phyloP scores from a whole-genome alignment of 805 yeast genomes.

The Yarrowia sp. region DNA sequence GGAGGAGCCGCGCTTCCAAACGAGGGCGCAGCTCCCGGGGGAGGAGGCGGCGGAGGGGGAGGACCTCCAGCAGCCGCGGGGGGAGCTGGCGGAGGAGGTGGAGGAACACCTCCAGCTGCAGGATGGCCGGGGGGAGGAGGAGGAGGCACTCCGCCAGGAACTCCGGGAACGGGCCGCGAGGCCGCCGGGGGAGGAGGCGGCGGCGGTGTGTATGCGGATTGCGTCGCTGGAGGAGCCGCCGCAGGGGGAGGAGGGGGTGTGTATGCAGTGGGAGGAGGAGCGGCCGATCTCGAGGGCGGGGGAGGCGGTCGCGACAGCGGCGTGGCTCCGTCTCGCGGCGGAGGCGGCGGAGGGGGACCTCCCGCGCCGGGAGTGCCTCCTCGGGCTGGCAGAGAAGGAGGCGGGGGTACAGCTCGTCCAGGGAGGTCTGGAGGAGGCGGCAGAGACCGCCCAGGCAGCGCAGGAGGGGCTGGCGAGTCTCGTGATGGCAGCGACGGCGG shows the following conservation, averaged over 20 bases:
- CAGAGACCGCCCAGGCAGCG: constrained; percentile 26
- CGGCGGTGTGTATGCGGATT: constrained; percentile 29
- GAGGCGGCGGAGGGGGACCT: constrained; percentile 45
- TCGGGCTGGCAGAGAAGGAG: constrained; percentile 29
- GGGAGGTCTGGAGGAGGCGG: constrained; percentile 30
- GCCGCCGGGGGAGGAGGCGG: constrained; percentile 33
- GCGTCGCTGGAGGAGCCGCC: constrained; percentile 31
- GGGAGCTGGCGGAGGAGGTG: constrained; percentile 33
- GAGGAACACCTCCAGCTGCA: constrained; percentile 33
- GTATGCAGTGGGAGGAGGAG: constrained; percentile 30
- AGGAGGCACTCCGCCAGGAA: constrained; percentile 34
- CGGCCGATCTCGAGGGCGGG: constrained; percentile 32
- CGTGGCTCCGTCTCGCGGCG: constrained; percentile 32
- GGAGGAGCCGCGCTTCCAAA: constrained; percentile 33
- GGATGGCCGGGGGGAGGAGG: constrained; percentile 30
- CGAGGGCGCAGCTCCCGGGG: constrained; percentile 38
- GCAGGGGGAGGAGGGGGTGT: constrained; percentile 29
- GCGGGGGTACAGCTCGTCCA: constrained; percentile 19
- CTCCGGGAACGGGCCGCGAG: constrained; percentile 27
- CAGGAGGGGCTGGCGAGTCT: constrained; percentile 30
- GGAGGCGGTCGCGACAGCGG: constrained; percentile 31
- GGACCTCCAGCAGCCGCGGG: constrained; percentile 31
- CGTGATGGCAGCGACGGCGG: constrained; percentile 29
- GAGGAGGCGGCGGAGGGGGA: constrained; percentile 35
- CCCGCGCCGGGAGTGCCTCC: constrained; percentile 13